Conservation (phyloP, 1,284 basidiomycete genomes). For the Microbotryum scabiosae region DNA sequence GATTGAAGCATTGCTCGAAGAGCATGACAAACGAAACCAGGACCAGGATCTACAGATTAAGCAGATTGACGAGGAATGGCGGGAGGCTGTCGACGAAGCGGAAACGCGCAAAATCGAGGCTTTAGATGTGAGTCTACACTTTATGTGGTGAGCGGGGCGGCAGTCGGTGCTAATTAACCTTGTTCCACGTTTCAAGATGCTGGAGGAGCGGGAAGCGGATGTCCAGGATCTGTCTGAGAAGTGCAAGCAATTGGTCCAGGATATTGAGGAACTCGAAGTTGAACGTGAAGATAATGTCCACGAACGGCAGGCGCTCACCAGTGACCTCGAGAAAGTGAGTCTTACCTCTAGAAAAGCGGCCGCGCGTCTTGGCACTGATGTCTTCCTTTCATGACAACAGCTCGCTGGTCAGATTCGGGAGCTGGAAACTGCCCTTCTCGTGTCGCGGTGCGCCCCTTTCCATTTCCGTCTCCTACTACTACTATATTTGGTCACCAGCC, state of each 20-base stretch:
- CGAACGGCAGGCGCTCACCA: constrained; percentile 58
- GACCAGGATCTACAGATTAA: constrained; percentile 57
- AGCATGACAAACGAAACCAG: constrained; percentile 58
- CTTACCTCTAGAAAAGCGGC: not conserved
- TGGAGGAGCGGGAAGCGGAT: constrained; percentile 59
- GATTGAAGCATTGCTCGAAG: constrained; percentile 59
- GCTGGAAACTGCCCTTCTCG: constrained; percentile 53
- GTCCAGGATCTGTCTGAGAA: constrained; percentile 61
- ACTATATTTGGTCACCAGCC: no score
- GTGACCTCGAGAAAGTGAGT: constrained; percentile 64
- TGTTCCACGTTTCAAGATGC: constrained; percentile 26
- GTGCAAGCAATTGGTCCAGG: constrained; percentile 62
- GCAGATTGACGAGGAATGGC: constrained; percentile 64
- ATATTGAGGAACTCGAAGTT: constrained; percentile 60
- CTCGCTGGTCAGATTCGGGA: constrained; percentile 52
- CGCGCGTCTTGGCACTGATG: not conserved
- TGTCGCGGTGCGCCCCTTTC: no score
- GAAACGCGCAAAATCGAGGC: constrained; percentile 61
- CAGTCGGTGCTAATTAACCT: not conserved
- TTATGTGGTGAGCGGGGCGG: not conserved
- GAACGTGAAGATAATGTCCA: constrained; percentile 62
- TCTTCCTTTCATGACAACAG: constrained; percentile 14
- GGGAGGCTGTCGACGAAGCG: constrained; percentile 64
- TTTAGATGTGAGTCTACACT: constrained; percentile 52
- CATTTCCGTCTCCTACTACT: no score